Conservation (phyloP, 2,329 filamentous ascomycete genomes). For the Ophiostoma sp. region DNA sequence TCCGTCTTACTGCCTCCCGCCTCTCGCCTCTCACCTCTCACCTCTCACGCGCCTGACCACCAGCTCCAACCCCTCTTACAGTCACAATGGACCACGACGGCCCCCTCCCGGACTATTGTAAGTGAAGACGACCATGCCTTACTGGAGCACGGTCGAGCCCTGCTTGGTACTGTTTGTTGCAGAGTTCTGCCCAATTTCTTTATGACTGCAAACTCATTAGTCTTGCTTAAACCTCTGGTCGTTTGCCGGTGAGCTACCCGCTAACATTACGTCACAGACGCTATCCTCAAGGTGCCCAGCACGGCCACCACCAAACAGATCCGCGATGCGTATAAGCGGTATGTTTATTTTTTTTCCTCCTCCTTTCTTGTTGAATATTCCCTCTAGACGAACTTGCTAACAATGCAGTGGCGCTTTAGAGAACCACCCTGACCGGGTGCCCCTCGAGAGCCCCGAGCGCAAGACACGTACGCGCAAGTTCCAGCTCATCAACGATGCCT, state of each 20-base stretch:
- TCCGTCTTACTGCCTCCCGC: background rate
- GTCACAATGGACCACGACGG: constrained; percentile 8
- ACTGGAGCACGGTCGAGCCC: no score
- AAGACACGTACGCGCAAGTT: constrained; percentile 63
- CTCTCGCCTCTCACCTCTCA: background rate
- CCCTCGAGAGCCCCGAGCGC: constrained; percentile 77
- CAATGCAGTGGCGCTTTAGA: constrained; percentile 71
- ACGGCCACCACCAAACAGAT: constrained; percentile 77
- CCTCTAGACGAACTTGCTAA: background rate
- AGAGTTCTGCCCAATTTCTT: no score
- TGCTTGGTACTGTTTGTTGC: no score
- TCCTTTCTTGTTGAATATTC: background rate
- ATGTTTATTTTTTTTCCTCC: background rate
- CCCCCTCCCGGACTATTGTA: constrained; percentile 14
- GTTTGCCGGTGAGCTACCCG: background rate
- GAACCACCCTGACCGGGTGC: constrained; percentile 87
- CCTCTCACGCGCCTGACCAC: background rate
- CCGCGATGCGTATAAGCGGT: constrained; percentile 92
- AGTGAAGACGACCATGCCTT: background rate
- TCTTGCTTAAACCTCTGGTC: background rate
- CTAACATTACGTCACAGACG: constrained; percentile 47
- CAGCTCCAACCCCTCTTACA: background rate
- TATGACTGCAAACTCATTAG: background rate
- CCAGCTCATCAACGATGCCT: constrained; percentile 43
- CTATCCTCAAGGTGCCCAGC: constrained; percentile 65